A percentile compares a stretch with the other conserved stretches of the same genome.
These are phyloP conservation scores for Fagopyrum tataricum DNA, from an alignment of 148 eudicot genomes.

Conservation along the genomic window DNA sequence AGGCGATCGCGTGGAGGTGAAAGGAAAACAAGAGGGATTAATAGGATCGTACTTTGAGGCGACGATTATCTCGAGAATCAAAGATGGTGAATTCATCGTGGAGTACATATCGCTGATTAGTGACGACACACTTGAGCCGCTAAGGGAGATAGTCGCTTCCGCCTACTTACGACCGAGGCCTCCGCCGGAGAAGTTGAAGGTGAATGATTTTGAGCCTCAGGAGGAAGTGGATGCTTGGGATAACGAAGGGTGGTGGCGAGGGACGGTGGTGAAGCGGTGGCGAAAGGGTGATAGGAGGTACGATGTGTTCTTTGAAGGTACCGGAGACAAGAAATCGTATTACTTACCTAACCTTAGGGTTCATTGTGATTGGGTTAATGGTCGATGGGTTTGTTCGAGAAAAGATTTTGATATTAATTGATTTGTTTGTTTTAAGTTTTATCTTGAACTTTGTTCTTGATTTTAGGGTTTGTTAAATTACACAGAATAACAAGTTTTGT, in stretches of 20 bases:
- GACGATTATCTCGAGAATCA: not conserved
- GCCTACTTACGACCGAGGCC: not conserved
- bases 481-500: too few species aligned
- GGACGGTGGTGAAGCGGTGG: conserved; percentile 7
- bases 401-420: not conserved
- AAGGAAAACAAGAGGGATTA: not conserved
- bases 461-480: not conserved
- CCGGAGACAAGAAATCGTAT: not conserved
- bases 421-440: not conserved
- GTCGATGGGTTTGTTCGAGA: not conserved
- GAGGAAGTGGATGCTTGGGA: conserved; percentile 23
- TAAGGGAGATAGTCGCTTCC: not conserved
- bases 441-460: not conserved
- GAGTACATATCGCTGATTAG: not conserved
- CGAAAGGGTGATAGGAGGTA: not conserved
- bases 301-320: not conserved
- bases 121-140: not conserved
- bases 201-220: not conserved
- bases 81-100: not conserved
- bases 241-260: conserved; percentile 25
- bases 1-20: not conserved
- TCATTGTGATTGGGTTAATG: not conserved
- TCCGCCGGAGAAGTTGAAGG: not conserved
- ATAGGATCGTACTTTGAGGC: not conserved
- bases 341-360: not conserved